Evolutionary conservation across 208 protist species (phyloP), one percentile per base, ranked within the genome.

Genomic region (Leishmania major): DNA sequence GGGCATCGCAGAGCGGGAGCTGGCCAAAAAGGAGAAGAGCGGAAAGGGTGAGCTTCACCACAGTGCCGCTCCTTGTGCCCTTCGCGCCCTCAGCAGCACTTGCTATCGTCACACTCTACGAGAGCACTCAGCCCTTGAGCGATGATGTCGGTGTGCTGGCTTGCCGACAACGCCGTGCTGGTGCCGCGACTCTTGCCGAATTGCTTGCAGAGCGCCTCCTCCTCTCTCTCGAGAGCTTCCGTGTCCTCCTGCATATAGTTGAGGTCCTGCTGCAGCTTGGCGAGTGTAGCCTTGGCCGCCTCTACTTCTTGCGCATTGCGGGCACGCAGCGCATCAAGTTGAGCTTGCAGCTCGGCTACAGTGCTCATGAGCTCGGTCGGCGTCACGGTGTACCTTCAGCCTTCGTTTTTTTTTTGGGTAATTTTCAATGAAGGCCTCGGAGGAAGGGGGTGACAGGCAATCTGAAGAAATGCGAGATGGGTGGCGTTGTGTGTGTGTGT

Each of bases 261-360:
- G n/a, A 92, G 53, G 76, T 91, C 85, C 51, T 88, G 67, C 47
- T 90, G 77, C n/a, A 93, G 64, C 70, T 89, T 87, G 19, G 79
- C 25, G n/a, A 90, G 78, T 17, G 84, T 70, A 43, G 81, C 80
- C 53, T 79, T 64, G 57, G 88, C 86, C 40, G 43, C 88, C 28
- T 80, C 55, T 6, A 86, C 82, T 69, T 92, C 88, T 59, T 87
- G 80, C n/a, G 53, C 66, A 53, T 94, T 80, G 31, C 77, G 77
- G 69, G 74, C 53, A 3, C 82, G 86, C 45, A 91, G 74, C 49
- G 47, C 80, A 28, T 83, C 83, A 0, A 94, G 79, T 75, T 88
- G 85, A 75, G 81, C 72, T 57, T 87, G 86, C 71, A 88, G 47
- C n/a, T 91, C 87, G 37, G 76, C 86, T 43, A 82, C 83, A 7